Conservation (phyloP, 768 basidiomycete species). For the Macrolepiota dolichaula region DNA sequence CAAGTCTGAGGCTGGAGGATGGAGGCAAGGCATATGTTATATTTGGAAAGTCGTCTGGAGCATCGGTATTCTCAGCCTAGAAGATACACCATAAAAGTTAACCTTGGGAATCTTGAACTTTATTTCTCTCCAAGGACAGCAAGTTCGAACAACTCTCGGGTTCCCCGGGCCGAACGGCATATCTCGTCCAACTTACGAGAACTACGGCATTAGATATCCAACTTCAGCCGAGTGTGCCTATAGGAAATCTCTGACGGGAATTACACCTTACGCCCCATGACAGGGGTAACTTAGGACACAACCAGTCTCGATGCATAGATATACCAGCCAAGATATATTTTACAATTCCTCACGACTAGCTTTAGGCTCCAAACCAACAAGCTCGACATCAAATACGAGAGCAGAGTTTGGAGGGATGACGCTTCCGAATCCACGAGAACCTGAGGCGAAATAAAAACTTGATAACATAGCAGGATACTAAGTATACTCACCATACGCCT, state of each 20-base stretch:
- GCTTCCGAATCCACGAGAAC: conserved; percentile 68
- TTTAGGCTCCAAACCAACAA: conserved; percentile 57
- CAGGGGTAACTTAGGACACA: too few species aligned
- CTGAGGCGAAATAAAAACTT: conserved; percentile 34
- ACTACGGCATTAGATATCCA: not conserved
- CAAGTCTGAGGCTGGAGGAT: too few species aligned
- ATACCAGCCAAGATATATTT: conserved; percentile 4
- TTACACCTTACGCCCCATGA: not conserved
- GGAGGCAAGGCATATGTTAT: too few species aligned
- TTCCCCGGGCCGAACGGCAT: too few species aligned
- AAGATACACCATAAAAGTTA: too few species aligned
- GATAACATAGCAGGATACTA: not conserved
- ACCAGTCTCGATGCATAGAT: too few species aligned
- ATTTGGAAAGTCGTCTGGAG: too few species aligned
- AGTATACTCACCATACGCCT: conserved; percentile 79
- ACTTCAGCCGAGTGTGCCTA: not conserved
- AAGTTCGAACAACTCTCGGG: too few species aligned
- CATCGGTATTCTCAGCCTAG: too few species aligned
- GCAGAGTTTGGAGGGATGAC: conserved; percentile 79
- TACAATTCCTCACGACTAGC: conserved; percentile 54
- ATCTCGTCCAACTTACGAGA: too few species aligned
- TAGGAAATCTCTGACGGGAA: not conserved
- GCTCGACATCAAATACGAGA: conserved; percentile 84
- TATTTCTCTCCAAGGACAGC: too few species aligned
- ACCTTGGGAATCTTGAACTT: too few species aligned